These are phyloP conservation scores for Lodderomyces orthopsilosis DNA, from an alignment of 1,139 yeast genomes.

Conservation along the genomic window DNA sequence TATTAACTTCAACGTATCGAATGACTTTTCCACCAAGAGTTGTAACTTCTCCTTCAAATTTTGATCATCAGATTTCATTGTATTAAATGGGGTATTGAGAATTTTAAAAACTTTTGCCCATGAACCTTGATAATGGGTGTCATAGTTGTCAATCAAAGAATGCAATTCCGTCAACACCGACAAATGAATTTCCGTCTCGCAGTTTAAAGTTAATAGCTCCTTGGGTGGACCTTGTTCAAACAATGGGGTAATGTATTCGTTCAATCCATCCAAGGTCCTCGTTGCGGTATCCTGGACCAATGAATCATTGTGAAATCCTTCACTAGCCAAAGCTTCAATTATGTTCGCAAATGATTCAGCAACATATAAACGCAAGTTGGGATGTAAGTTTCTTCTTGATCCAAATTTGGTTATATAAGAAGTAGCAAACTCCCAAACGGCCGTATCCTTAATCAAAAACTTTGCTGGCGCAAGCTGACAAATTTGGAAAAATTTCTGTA, in stretches of 20 bases:
- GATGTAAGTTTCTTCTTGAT: constrained; percentile 35
- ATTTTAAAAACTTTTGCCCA: constrained; percentile 76
- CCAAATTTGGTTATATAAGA: constrained; percentile 41
- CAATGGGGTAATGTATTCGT: constrained; percentile 29
- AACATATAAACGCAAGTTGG: constrained; percentile 45
- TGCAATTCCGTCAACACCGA: constrained; percentile 61
- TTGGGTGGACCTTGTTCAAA: constrained; percentile 36
- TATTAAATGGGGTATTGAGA: constrained; percentile 63
- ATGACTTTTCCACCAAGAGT: constrained; percentile 59
- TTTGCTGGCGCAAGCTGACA: constrained; percentile 49
- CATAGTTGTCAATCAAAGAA: constrained; percentile 69
- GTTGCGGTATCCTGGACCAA: constrained; percentile 28
- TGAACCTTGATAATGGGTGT: constrained; percentile 49
- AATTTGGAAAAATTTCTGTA: constrained; percentile 41
- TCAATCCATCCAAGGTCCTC: constrained; percentile 37
- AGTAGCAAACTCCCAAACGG: constrained; percentile 47
- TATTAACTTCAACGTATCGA: constrained; percentile 76
- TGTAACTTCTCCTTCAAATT: constrained; percentile 36
- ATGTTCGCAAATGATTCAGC: constrained; percentile 50
- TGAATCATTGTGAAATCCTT: constrained; percentile 39
- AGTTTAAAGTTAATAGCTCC: constrained; percentile 45
- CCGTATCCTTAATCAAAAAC: constrained; percentile 38
- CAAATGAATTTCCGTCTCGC: constrained; percentile 67
- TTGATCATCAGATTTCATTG: constrained; percentile 18
- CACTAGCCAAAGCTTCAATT: constrained; percentile 44